Evolutionary conservation across 1,284 basidiomycete genomes (phyloP).

Genomic region (Heterobasidion occidentale): DNA sequence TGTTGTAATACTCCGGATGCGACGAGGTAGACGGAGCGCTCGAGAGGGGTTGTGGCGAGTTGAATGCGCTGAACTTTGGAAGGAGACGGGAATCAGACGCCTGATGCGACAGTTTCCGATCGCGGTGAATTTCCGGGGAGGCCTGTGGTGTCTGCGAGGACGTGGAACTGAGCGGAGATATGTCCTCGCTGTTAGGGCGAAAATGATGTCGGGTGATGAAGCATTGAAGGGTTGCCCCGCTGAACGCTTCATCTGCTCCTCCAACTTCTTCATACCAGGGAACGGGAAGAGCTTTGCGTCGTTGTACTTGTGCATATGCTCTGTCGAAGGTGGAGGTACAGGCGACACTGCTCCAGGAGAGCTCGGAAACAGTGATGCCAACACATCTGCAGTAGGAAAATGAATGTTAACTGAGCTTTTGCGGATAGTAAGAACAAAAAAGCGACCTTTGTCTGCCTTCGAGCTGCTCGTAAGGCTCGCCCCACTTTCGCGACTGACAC

Average conservation of each 20-base stretch:
- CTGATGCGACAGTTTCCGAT: slow-evolving; percentile 59
- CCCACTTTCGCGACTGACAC: slow-evolving; percentile 68
- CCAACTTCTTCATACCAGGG: slow-evolving; percentile 73
- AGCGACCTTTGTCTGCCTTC: slow-evolving; percentile 39
- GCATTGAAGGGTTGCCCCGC: slow-evolving; percentile 45
- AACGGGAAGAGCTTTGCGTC: slow-evolving; percentile 85
- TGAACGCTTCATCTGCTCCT: slow-evolving; percentile 56
- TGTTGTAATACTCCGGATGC: slow-evolving; percentile 41
- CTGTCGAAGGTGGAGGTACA: slow-evolving; percentile 58
- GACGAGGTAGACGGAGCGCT: slow-evolving; percentile 37
- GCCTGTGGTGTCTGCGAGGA: slow-evolving; percentile 47
- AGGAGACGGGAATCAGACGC: slow-evolving; percentile 57
- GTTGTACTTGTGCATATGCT: slow-evolving; percentile 53
- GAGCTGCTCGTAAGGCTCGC: slow-evolving; percentile 50
- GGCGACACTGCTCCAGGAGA: slow-evolving; percentile 49
- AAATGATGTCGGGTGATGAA: slow-evolving; percentile 55
- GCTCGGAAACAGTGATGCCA: slow-evolving; percentile 36
- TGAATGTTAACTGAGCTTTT: neutral
- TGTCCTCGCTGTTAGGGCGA: slow-evolving; percentile 36
- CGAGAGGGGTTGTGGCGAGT: slow-evolving; percentile 31
- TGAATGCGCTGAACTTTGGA: slow-evolving; percentile 36
- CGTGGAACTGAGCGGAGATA: slow-evolving; percentile 33
- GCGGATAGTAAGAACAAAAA: neutral
- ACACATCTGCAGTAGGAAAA: neutral
- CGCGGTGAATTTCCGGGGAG: slow-evolving; percentile 41